These are phyloP conservation scores for Durusdinium trenchii DNA, from an alignment of 73 alveolate genomes.

Conservation along the genomic window DNA sequence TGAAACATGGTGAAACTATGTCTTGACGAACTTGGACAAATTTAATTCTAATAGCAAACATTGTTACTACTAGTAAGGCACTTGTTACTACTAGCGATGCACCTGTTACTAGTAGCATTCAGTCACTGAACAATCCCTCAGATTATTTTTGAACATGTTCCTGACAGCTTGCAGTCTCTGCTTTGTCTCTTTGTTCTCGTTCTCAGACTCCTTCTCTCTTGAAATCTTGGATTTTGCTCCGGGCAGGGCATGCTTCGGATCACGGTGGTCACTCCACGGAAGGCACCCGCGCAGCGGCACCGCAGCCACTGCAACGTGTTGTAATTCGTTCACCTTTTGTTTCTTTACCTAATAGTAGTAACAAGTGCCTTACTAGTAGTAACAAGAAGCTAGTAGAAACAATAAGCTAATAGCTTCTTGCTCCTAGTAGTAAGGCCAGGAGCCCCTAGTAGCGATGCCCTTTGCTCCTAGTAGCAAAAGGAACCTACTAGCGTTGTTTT, in stretches of 20 bases:
- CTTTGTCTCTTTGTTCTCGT: too few relatives aligned
- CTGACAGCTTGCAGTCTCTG: neutral
- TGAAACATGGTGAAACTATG: neutral
- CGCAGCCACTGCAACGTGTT: too few relatives aligned
- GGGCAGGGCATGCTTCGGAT: conserved; percentile 59
- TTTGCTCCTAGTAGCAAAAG: neutral
- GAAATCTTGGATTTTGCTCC: neutral
- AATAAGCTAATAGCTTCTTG: neutral
- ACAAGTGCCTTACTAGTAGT: neutral
- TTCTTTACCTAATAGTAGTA: neutral
- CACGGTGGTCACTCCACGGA: conserved; percentile 90
- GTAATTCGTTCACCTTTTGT: neutral
- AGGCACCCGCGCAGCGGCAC: neutral
- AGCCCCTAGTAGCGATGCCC: neutral
- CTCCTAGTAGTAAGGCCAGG: neutral
- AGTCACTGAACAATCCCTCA: neutral
- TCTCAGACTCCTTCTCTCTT: too few relatives aligned
- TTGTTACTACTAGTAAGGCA: neutral
- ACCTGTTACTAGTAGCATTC: neutral
- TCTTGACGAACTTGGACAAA: too few relatives aligned
- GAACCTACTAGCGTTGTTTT: neutral
- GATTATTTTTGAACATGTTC: neutral
- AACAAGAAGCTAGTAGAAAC: neutral
- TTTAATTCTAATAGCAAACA: neutral
- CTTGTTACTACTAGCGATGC: neutral